Evolutionary conservation across 352 stramenopile genomes (phyloP), one percentile per base, ranked within the genome.

Genomic region (Paralagenidium karlingii): DNA sequence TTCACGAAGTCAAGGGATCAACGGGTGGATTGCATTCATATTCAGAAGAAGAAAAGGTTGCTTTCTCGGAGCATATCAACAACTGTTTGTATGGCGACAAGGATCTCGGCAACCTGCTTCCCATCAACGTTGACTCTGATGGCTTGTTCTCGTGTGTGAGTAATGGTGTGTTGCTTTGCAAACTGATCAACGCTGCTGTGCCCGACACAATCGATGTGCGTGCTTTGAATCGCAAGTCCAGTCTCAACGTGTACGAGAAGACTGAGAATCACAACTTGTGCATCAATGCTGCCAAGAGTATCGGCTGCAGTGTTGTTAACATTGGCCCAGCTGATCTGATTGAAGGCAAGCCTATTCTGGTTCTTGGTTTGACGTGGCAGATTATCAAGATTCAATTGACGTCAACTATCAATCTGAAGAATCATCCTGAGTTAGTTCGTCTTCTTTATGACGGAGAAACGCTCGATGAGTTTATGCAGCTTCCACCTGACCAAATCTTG

Each of bases 321-420:
- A 92, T 97, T 55, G 86, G 87, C 15, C 77, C 87, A 0, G 58
- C 73, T 8, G 77, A 91, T 51, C 47, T 91, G 41, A 76, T 91
- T 19, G 69, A 85, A 54, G 77, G 77, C 22, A 82, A 81, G 27
- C 79, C 79, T 0, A 94, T 95, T 28, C 55, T 96, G 3, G 81
- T 96, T 40, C 71, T 96, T 10, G 87, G 85, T 6, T 52, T 96
- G 20, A 71, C 96, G 12, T 96, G 87, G 87, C 87, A 96, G 48
- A 94, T 96, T 47, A 94, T 96, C 58, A 91, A 92, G 60, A 93
- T 96, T 34, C 83, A 96, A 46, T 54, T 96, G 37, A 92, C 88
- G 19, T 84, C 74, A 29, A 86, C 70, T 24, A 95, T 96, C 51
- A 91, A 91, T 52, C 52, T 96, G 39, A 96, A 94, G 58, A 90